Conservation (phyloP, 2,329 filamentous ascomycete species). For the Pseudogymnoascus sp. region DNA sequence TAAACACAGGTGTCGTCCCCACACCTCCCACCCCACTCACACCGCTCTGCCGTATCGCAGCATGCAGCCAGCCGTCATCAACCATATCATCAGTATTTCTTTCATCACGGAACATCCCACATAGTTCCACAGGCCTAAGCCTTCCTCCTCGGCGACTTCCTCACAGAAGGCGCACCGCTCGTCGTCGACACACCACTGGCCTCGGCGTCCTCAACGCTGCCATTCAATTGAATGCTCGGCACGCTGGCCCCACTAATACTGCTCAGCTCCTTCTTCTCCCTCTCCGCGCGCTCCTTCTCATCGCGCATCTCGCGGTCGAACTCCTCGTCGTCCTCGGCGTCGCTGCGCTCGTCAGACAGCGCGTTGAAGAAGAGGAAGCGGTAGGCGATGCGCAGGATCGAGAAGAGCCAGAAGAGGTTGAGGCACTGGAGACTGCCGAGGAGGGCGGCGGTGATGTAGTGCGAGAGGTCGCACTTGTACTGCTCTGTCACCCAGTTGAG, state of each 20-base stretch:
- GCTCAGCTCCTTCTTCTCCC: constrained; percentile 20
- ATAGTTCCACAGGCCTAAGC: neutral
- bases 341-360: constrained; percentile 63
- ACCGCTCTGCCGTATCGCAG: neutral
- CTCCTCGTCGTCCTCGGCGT: constrained; percentile 50
- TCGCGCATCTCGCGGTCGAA: constrained; percentile 22
- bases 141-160: constrained; percentile 16
- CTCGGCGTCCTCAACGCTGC: neutral
- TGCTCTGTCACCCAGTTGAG: constrained; percentile 69
- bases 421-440: constrained; percentile 62
- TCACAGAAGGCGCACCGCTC: constrained; percentile 23
- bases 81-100: neutral
- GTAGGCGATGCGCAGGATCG: constrained; percentile 67
- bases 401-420: constrained; percentile 75
- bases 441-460: constrained; percentile 57
- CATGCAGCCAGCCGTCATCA: neutral
- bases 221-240: constrained; percentile 10
- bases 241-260: constrained; percentile 14
- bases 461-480: constrained; percentile 66
- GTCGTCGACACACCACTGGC: constrained; percentile 10
- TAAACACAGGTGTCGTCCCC: neutral
- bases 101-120: neutral
- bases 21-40: neutral
- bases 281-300: constrained; percentile 27
- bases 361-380: constrained; percentile 55